Evolutionary conservation across 176 grass and related monocot genomes (phyloP).

Genomic region (Carex parvula): DNA sequence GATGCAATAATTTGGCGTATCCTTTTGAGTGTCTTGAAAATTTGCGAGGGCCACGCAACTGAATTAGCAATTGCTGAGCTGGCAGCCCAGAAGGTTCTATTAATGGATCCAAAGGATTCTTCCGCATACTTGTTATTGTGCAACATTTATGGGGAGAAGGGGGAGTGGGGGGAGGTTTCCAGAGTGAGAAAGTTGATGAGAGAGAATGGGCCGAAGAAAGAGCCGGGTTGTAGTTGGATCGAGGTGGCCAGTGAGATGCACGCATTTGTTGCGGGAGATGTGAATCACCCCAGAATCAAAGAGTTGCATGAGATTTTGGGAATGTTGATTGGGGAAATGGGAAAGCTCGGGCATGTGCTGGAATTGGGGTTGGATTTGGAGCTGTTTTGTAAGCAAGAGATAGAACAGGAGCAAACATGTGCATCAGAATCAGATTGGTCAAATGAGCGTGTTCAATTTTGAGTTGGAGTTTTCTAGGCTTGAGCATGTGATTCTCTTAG

Average conservation of each 20-base stretch:
- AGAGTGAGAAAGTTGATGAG: slow-evolving; percentile 65
- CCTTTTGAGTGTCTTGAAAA: slow-evolving; percentile 66
- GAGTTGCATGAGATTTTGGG: slow-evolving; percentile 65
- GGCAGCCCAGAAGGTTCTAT: slow-evolving; percentile 52
- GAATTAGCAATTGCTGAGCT: slow-evolving; percentile 46
- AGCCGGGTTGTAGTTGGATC: slow-evolving; percentile 91
- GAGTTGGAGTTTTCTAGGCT: not conserved
- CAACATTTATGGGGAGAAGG: slow-evolving; percentile 60
- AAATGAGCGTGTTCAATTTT: not conserved
- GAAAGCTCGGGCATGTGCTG: slow-evolving; percentile 45
- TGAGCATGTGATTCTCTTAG: not conserved
- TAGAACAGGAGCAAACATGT: not conserved
- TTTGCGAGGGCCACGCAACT: slow-evolving; percentile 48
- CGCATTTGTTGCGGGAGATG: slow-evolving; percentile 67
- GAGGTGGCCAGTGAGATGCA: slow-evolving; percentile 68
- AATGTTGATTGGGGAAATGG: slow-evolving; percentile 74
- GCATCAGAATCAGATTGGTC: not conserved
- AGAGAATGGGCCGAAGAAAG: slow-evolving; percentile 62
- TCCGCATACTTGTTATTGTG: slow-evolving; percentile 67
- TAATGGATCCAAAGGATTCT: slow-evolving; percentile 60
- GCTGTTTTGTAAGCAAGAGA: slow-evolving; percentile 27
- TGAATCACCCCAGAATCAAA: slow-evolving; percentile 44
- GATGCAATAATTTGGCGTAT: slow-evolving; percentile 79
- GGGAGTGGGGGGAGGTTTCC: slow-evolving; percentile 63
- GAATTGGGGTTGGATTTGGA: slow-evolving; percentile 3